phyloP scores from a whole-genome alignment of 306 rosid genomes.

The Comarum palustre region DNA sequence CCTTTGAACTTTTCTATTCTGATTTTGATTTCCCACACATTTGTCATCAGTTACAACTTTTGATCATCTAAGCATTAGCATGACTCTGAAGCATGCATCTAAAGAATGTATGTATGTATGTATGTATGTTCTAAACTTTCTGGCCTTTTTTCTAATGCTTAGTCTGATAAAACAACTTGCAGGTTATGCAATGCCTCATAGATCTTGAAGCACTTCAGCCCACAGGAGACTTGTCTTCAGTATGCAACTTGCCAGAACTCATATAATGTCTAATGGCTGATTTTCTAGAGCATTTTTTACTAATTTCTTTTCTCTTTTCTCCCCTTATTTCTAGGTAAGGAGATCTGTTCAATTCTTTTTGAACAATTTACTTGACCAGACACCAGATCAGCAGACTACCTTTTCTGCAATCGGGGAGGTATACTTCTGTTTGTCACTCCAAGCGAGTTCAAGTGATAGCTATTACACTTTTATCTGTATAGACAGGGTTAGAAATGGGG shows the following conservation, averaged over 20 bases:
- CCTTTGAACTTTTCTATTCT: not conserved
- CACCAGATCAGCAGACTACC: conserved; percentile 71
- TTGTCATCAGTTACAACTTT: not conserved
- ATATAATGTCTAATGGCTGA: not conserved
- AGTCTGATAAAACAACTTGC: conserved; percentile 32
- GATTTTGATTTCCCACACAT: not conserved
- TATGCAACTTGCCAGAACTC: conserved; percentile 20
- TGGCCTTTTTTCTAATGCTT: not conserved
- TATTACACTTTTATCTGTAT: not conserved
- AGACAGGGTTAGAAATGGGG: not conserved
- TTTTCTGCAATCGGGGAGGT: conserved; percentile 85
- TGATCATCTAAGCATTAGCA: not conserved
- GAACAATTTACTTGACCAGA: conserved; percentile 57
- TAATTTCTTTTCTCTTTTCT: not conserved
- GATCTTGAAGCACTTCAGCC: conserved; percentile 86
- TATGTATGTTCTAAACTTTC: not conserved
- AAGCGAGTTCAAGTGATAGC: not conserved
- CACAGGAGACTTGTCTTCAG: conserved; percentile 71
- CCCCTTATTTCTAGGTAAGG: conserved; percentile 46
- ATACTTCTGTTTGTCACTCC: conserved; percentile 12
- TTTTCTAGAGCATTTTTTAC: not conserved
- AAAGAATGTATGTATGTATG: not conserved
- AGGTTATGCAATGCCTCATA: conserved; percentile 69
- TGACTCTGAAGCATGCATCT: conserved; percentile 11
- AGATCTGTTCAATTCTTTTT: conserved; percentile 82